Conservation (phyloP, 202 grass and related monocot genomes). For the Elaeis oleifera region DNA sequence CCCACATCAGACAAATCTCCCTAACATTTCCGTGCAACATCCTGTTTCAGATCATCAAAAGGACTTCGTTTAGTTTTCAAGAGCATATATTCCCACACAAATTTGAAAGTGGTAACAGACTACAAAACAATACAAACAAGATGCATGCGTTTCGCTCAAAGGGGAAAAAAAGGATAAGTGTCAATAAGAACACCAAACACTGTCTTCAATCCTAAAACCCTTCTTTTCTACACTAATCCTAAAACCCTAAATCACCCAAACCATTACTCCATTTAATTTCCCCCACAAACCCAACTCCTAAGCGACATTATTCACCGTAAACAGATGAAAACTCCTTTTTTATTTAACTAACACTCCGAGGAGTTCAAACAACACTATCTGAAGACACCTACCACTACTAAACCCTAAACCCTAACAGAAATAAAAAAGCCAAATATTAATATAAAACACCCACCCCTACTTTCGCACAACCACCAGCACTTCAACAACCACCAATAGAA, state of each 20-base stretch:
- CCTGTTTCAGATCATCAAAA: too few species aligned
- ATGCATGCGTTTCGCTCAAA: too few species aligned
- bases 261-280: neutral
- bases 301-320: neutral
- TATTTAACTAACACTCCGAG: slow-evolving; percentile 3
- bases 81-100: too few species aligned
- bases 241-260: neutral
- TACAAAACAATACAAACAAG: too few species aligned
- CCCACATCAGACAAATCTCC: too few species aligned
- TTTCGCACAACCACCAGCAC: slow-evolving; percentile 1
- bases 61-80: too few species aligned
- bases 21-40: too few species aligned
- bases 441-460: slow-evolving; percentile 1
- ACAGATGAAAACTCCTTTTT: neutral
- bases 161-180: too few species aligned
- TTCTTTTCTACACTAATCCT: too few species aligned
- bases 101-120: too few species aligned
- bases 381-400: neutral
- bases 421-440: slow-evolving; percentile 1
- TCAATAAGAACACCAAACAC: too few species aligned
- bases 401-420: slow-evolving; percentile 1
- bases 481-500: neutral
- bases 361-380: neutral
- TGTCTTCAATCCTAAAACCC: too few species aligned
- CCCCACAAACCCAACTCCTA: neutral